Percentiles rank a stretch among this genome's conserved stretches.
Evolutionary conservation across 345 rosid genomes (phyloP).

Genomic region (Tarenaya hassleriana): DNA sequence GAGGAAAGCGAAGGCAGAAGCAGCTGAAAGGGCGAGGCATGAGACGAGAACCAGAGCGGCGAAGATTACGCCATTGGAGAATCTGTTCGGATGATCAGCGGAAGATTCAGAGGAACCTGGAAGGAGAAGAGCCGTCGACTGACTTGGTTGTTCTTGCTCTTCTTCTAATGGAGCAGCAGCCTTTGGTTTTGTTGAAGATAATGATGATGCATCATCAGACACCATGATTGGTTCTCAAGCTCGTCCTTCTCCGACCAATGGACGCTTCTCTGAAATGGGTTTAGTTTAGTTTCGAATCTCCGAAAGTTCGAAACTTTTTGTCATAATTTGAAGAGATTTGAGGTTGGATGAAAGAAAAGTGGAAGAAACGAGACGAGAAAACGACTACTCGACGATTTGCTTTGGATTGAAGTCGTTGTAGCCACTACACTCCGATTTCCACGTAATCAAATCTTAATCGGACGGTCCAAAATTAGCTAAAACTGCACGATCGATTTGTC

Average conservation of each 20-base stretch:
- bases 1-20: slow-evolving; percentile 62
- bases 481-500: not conserved
- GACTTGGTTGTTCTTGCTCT: slow-evolving; percentile 38
- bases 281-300: not conserved
- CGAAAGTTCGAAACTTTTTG: slow-evolving; percentile 14
- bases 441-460: no score
- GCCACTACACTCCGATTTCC: no score
- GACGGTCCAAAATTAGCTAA: not conserved
- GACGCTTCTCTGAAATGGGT: not conserved
- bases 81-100: slow-evolving; percentile 17
- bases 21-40: slow-evolving; percentile 66
- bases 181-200: slow-evolving; percentile 37
- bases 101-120: slow-evolving; percentile 32
- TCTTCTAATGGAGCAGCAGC: slow-evolving; percentile 30
- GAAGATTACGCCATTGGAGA: slow-evolving; percentile 41
- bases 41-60: slow-evolving; percentile 44
- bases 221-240: slow-evolving; percentile 16
- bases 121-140: slow-evolving; percentile 55
- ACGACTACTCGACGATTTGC: no score
- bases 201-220: slow-evolving; percentile 22
- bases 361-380: slow-evolving; percentile 1
- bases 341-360: not conserved
- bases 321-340: not conserved
- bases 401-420: no score
- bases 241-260: not conserved